Evolutionary conservation across 2,329 filamentous ascomycete genomes (phyloP).

Genomic region (Didymella pomorum): DNA sequence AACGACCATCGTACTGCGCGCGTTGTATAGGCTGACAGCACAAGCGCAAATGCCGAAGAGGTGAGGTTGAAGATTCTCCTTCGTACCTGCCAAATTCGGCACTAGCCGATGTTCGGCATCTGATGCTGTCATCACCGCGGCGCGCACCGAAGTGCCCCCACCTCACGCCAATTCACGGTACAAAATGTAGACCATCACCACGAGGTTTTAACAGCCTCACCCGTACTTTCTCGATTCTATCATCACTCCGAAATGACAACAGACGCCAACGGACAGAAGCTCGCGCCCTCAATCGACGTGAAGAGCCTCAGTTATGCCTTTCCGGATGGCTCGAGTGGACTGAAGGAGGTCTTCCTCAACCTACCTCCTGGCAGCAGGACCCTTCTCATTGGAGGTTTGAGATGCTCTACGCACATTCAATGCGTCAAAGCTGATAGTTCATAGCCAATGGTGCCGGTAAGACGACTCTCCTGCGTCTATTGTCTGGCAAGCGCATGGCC

Average conservation of each 20-base stretch:
- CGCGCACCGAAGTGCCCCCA: conserved; percentile 13
- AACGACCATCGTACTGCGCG: background rate
- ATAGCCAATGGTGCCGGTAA: conserved; percentile 93
- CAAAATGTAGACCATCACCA: conserved; percentile 14
- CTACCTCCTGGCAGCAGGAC: conserved; percentile 87
- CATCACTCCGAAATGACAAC: conserved; percentile 29
- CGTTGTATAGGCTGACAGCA: background rate
- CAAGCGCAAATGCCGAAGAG: conserved; percentile 9
- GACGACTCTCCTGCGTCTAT: conserved; percentile 91
- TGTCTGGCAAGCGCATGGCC: conserved; percentile 93
- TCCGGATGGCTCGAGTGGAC: conserved; percentile 81
- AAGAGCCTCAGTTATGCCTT: conserved; percentile 86
- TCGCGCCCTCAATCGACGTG: conserved; percentile 72
- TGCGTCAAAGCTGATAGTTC: background rate
- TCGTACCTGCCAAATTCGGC: conserved; percentile 13
- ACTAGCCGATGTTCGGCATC: conserved; percentile 17
- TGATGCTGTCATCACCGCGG: conserved; percentile 17
- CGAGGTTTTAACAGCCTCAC: background rate
- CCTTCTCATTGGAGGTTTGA: conserved; percentile 80
- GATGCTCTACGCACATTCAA: background rate
- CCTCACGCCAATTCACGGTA: conserved; percentile 12
- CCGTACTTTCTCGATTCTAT: too few relatives aligned
- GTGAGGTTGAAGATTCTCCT: conserved; percentile 6
- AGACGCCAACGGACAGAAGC: conserved; percentile 26
- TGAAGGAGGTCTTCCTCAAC: conserved; percentile 75